Conservation (phyloP, 1,139 yeast genomes). For the Yamadazyma sp. region DNA sequence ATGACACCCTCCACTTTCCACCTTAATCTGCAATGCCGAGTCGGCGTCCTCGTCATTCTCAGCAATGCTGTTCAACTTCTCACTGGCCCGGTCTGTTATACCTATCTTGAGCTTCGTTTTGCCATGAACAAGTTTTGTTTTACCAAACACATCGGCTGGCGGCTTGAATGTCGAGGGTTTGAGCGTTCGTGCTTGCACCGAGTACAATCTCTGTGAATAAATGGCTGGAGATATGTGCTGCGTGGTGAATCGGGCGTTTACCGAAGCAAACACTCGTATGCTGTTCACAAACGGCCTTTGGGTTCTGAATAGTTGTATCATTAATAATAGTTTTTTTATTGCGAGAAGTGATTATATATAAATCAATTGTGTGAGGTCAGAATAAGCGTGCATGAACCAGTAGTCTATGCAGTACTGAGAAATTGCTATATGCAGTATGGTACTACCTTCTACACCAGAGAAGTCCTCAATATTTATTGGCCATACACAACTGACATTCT, state of each 20-base stretch:
- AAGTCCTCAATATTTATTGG: neutral
- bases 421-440: too few relatives aligned
- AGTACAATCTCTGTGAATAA: slow-evolving; percentile 2
- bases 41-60: slow-evolving; percentile 57
- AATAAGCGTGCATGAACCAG: neutral
- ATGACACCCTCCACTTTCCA: slow-evolving; percentile 98
- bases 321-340: neutral
- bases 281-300: neutral
- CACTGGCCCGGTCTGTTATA: slow-evolving; percentile 40
- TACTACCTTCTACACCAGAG: too few relatives aligned
- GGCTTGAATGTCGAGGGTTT: slow-evolving; percentile 12
- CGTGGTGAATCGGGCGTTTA: too few relatives aligned
- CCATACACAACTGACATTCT: slow-evolving; percentile 2
- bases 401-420: too few relatives aligned
- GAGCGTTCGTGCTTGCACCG: slow-evolving; percentile 13
- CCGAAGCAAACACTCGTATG: neutral
- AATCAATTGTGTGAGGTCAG: neutral
- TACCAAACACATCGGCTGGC: slow-evolving; percentile 11
- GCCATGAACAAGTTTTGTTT: slow-evolving; percentile 26
- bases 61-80: slow-evolving; percentile 57
- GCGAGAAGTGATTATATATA: slow-evolving; percentile 1
- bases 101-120: slow-evolving; percentile 37
- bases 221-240: too few relatives aligned
- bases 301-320: neutral
- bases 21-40: slow-evolving; percentile 71